Base-by-base conservation (phyloP, 2,329 filamentous ascomycete genomes). In the Colletotrichum musicola region DNA sequence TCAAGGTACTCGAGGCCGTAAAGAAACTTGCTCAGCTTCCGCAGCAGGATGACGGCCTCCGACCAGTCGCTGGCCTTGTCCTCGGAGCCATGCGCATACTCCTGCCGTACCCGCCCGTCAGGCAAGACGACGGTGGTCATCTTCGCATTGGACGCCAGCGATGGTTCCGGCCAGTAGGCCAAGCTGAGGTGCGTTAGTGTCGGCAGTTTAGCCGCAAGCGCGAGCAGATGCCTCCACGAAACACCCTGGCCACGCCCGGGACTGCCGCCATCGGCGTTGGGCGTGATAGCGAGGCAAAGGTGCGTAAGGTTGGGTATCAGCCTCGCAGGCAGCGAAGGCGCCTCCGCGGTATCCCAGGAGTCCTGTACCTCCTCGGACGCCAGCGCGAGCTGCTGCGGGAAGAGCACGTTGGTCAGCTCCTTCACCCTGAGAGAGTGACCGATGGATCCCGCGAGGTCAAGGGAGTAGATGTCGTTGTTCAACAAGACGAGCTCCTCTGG, bases 1-100 rank as follows among this genome's bases (percentile, higher is more conserved):
- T 90, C 88, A 7, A 91, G 80, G 58, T 87, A 88, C 74, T 90
- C 88, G 2, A 91, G 81, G 18, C 84, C 77, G 73, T 90, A 90
- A 7, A 89, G 78, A 20, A 77, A 79, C 69, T 81, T 82, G 75
- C 86, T 87, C 13, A 91, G 78, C 69, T 84, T 82, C 57, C 84
- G 83, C 56, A 91, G 77, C 2, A 90, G 77, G 18, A 87, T 75
- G 5, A 89, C 82, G 0, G 88, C 86, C 75, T 90, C 89, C 27
- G 82, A 83, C 85, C 86, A 90, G 76, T 90, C 88, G 44, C 84
- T 78, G 71, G 90, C 88, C 3, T 84, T 78, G 71, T 90, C 88
- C 4, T 25, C 22, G 22, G 89, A 77, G 1, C 80, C 81, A 71
- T 89, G 87, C 20, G 87, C 89, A 76, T 90, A 90, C 9, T 89